These are phyloP conservation scores for Globisporangium camurandrum DNA, from an alignment of 352 stramenopile genomes.

Conservation along the genomic window DNA sequence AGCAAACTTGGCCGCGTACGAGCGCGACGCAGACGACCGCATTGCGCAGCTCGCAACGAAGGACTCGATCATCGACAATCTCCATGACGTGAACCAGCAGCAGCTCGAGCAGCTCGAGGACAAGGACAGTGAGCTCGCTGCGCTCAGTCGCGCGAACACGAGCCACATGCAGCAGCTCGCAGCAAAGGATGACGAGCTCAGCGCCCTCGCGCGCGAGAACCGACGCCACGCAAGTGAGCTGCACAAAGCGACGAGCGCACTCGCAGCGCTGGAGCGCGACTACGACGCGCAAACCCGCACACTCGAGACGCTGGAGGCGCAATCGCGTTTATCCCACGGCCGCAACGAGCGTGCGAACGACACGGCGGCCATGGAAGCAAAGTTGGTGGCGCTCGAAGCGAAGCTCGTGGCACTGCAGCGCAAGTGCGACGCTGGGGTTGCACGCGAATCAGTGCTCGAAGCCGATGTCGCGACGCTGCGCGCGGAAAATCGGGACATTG, in stretches of 20 bases:
- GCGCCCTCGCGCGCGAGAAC: constrained; percentile 15
- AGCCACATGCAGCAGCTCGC: constrained; percentile 16
- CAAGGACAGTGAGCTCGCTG: constrained; percentile 21
- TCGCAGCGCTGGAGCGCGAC: constrained; percentile 17
- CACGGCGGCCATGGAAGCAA: constrained; percentile 3
- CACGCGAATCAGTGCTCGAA: constrained; percentile 23
- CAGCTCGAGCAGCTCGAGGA: constrained; percentile 23
- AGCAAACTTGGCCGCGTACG: constrained; percentile 5
- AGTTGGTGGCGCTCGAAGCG: constrained; percentile 8
- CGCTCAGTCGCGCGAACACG: constrained; percentile 15
- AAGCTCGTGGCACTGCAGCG: constrained; percentile 20
- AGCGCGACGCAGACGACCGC: constrained; percentile 6
- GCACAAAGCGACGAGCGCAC: constrained; percentile 11
- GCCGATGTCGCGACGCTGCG: constrained; percentile 30
- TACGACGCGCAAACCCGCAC: constrained; percentile 18
- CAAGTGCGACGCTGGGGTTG: constrained; percentile 20
- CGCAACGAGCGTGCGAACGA: background rate
- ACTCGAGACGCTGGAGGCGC: constrained; percentile 9
- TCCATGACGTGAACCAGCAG: constrained; percentile 12
- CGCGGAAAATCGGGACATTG: constrained; percentile 25
- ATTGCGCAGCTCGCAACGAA: constrained; percentile 8
- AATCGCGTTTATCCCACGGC: constrained; percentile 20
- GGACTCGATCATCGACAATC: constrained; percentile 4
- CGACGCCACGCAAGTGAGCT: constrained; percentile 14
- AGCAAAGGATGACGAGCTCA: constrained; percentile 21